Percentiles rank a stretch among this genome's conserved stretches.
phyloP scores from a whole-genome alignment of 192 early-diverging fungal genomes.

The Jimgerdemannia flammicorona region DNA sequence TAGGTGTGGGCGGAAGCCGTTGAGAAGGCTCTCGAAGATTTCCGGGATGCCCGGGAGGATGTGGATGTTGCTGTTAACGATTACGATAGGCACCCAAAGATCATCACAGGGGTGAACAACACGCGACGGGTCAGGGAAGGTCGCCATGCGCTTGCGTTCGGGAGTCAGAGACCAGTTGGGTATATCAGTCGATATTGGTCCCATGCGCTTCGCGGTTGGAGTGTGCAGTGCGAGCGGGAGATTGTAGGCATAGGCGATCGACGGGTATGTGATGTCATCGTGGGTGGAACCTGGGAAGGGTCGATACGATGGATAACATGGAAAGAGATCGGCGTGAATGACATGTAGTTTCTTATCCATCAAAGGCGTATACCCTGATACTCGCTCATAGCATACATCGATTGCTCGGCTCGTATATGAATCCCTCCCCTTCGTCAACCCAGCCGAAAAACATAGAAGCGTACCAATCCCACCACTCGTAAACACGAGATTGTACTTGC shows the following conservation, averaged over 20 bases:
- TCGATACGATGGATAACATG: neutral
- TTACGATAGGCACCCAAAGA: constrained; percentile 73
- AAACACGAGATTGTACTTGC: constrained; percentile 52
- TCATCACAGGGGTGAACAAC: constrained; percentile 39
- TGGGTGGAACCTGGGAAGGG: constrained; percentile 45
- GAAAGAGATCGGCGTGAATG: too few relatives aligned
- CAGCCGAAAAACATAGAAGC: neutral
- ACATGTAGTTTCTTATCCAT: too few relatives aligned
- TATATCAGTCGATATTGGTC: constrained; percentile 8
- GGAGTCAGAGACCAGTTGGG: constrained; percentile 24
- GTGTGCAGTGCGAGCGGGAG: constrained; percentile 46
- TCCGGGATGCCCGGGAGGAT: constrained; percentile 67
- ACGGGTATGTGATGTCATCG: constrained; percentile 65
- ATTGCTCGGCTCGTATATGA: too few relatives aligned
- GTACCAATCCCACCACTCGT: constrained; percentile 73
- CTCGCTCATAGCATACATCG: too few relatives aligned
- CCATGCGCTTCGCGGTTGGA: constrained; percentile 55
- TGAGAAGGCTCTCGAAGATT: constrained; percentile 49
- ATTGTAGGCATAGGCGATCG: constrained; percentile 57
- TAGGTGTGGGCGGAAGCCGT: constrained; percentile 26
- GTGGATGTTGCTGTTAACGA: constrained; percentile 60
- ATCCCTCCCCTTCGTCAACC: neutral
- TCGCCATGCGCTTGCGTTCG: constrained; percentile 62
- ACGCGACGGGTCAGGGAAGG: constrained; percentile 42
- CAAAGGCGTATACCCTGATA: too few relatives aligned